phyloP scores from a whole-genome alignment of 2,329 filamentous ascomycete genomes.

The Sclerotinia borealis region DNA sequence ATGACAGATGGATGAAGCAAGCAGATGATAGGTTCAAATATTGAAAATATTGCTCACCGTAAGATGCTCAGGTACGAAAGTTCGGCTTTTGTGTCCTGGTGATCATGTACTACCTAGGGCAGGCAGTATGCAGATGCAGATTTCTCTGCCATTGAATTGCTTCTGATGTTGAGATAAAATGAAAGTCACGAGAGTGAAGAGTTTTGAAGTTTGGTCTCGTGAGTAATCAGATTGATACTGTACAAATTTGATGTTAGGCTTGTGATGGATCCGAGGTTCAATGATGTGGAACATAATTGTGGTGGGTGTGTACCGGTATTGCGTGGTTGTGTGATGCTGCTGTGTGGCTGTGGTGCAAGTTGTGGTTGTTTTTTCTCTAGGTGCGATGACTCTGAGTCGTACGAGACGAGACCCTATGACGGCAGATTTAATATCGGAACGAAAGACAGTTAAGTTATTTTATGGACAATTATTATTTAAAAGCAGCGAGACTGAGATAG shows the following conservation, averaged over 20 bases:
- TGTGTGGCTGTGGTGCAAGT: not conserved
- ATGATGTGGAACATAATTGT: not conserved
- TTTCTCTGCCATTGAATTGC: not conserved
- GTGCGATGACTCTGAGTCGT: not conserved
- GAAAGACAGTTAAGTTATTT: not conserved
- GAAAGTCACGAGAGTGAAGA: conserved; percentile 1
- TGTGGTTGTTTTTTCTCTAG: not conserved
- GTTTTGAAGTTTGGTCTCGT: not conserved
- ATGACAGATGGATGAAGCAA: not conserved
- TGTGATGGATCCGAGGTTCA: not conserved
- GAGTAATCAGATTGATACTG: not conserved
- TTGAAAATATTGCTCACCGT: conserved; percentile 8
- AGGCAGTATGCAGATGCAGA: no score
- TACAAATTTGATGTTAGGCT: not conserved
- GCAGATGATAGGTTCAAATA: not conserved
- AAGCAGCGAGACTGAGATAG: not conserved
- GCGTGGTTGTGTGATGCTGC: no score
- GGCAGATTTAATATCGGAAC: not conserved
- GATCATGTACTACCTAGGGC: conserved; percentile 1
- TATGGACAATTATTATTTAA: not conserved
- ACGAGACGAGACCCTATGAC: not conserved
- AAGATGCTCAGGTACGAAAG: not conserved
- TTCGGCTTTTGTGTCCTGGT: not conserved
- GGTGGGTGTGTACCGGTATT: no score
- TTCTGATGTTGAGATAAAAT: not conserved